Conservation (phyloP, 345 rosid genomes). For the Citrus mangshanensis region DNA sequence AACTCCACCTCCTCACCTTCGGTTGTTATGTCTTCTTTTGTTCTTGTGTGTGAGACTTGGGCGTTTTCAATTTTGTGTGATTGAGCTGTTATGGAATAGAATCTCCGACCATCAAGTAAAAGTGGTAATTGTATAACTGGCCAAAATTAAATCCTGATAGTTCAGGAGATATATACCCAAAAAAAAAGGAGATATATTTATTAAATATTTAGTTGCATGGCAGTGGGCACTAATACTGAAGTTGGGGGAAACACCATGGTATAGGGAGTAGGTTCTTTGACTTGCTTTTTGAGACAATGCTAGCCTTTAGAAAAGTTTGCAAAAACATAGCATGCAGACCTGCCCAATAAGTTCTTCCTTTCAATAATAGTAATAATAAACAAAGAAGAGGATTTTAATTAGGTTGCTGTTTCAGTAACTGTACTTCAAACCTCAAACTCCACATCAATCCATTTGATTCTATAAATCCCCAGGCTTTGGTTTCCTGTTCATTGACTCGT, state of each 20-base stretch:
- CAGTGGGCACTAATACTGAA: background rate
- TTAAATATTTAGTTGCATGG: background rate
- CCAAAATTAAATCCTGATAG: too few species aligned
- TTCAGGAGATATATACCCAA: too few species aligned
- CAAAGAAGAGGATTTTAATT: too few species aligned
- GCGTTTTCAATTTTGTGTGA: too few species aligned
- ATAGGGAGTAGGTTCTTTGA: slow-evolving; percentile 20
- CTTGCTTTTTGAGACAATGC: slow-evolving; percentile 15
- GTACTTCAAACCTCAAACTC: background rate
- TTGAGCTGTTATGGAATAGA: too few species aligned
- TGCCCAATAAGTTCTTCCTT: background rate
- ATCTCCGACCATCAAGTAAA: too few species aligned
- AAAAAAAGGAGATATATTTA: too few species aligned
- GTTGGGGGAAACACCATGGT: background rate
- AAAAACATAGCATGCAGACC: background rate
- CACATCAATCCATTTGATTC: background rate
- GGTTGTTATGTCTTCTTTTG: too few species aligned
- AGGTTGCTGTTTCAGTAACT: background rate
- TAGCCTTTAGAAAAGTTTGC: slow-evolving; percentile 7
- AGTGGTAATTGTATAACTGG: too few species aligned
- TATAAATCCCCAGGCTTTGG: background rate
- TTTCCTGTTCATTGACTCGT: background rate
- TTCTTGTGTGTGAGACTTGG: too few species aligned
- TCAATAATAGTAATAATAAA: background rate
- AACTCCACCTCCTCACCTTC: too few species aligned